Evolutionary conservation across 2,329 filamentous ascomycete species (phyloP).

Genomic region (Pseudogymnoascus sp.): DNA sequence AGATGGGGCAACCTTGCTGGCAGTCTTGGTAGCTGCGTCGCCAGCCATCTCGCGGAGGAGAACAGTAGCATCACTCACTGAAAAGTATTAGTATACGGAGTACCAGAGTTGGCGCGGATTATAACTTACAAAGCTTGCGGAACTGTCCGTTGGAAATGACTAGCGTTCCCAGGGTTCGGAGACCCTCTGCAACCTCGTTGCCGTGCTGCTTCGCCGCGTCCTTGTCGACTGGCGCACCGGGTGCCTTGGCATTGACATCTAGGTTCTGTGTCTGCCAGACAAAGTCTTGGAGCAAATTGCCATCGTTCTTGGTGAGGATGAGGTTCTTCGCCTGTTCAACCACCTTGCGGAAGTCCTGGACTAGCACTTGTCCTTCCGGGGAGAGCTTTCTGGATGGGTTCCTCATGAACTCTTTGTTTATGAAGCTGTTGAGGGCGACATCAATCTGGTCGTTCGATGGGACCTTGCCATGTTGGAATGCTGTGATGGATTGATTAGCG

Average conservation of each 20-base stretch:
- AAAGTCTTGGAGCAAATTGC: conserved; percentile 91
- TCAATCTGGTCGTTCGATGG: conserved; percentile 77
- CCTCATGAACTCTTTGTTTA: conserved; percentile 62
- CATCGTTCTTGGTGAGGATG: conserved; percentile 87
- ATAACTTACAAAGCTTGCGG: conserved; percentile 50
- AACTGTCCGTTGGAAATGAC: conserved; percentile 95
- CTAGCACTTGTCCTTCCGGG: conserved; percentile 68
- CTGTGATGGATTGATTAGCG: conserved; percentile 35
- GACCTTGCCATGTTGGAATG: conserved; percentile 82
- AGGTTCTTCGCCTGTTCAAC: conserved; percentile 79
- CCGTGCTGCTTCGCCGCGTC: conserved; percentile 74
- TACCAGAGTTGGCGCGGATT: background rate
- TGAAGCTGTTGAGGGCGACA: conserved; percentile 81
- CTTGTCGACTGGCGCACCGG: conserved; percentile 64
- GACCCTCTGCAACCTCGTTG: conserved; percentile 72
- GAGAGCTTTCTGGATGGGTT: conserved; percentile 73
- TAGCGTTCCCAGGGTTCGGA: conserved; percentile 80
- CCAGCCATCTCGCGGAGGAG: conserved; percentile 85
- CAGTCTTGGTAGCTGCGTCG: conserved; percentile 76
- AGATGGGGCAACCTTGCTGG: conserved; percentile 65
- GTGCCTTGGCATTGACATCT: conserved; percentile 51
- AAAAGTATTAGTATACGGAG: background rate
- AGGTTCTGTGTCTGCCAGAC: conserved; percentile 87
- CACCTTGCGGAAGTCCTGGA: conserved; percentile 70
- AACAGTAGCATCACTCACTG: conserved; percentile 69